A percentile compares a stretch with the other conserved stretches of the same genome.
Evolutionary conservation across 2,329 filamentous ascomycete genomes (phyloP).

Genomic region (Sarocladium brachiariae): DNA sequence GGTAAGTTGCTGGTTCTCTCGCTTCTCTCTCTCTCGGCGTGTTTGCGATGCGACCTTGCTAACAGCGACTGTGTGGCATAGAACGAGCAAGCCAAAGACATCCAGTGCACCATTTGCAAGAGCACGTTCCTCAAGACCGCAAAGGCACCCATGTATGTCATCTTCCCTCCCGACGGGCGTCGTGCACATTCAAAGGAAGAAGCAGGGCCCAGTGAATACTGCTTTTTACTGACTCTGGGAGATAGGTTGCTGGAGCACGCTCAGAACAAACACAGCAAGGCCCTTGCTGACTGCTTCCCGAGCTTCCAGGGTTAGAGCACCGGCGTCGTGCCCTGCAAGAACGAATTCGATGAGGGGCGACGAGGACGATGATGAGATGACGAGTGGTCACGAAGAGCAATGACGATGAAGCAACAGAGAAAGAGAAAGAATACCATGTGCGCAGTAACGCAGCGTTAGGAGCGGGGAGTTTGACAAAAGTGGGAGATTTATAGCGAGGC

Average conservation of each 20-base stretch:
- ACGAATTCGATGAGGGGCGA: neutral
- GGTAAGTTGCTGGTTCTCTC: conserved; percentile 40
- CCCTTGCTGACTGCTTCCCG: conserved; percentile 65
- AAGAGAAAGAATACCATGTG: too few relatives aligned
- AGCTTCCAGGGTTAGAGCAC: conserved; percentile 23
- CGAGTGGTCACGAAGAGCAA: neutral
- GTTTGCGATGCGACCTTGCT: neutral
- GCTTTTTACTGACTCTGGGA: conserved; percentile 1
- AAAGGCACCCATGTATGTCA: conserved; percentile 60
- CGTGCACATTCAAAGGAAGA: too few relatives aligned
- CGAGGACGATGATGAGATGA: neutral
- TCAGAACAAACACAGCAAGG: conserved; percentile 70
- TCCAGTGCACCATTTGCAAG: conserved; percentile 72
- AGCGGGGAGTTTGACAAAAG: neutral
- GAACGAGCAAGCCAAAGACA: conserved; percentile 68
- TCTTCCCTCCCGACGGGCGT: too few relatives aligned
- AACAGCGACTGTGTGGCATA: too few relatives aligned
- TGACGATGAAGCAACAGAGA: neutral
- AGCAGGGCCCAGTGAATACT: too few relatives aligned
- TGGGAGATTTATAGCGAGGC: conserved; percentile 8
- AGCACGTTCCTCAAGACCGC: conserved; percentile 74
- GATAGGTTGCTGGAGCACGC: conserved; percentile 62
- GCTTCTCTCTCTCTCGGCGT: neutral
- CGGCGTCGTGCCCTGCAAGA: too few relatives aligned
- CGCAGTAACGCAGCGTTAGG: neutral